Evolutionary conservation across 805 yeast species (phyloP).

Genomic region (Yarrowia bubula): DNA sequence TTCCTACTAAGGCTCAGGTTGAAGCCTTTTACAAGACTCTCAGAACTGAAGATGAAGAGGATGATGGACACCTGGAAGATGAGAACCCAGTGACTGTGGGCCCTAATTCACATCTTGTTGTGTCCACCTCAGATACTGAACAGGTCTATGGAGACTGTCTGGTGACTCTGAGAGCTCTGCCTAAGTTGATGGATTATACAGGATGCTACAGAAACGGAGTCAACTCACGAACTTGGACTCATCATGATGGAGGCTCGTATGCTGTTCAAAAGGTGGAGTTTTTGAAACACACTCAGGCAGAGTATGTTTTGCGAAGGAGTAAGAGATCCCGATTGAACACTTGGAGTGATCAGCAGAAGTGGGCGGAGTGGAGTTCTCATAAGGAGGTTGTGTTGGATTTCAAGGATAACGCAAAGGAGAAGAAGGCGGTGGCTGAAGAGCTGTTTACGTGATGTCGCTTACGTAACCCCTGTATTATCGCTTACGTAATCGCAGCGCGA

Average conservation of each 20-base stretch:
- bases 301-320: constrained; percentile 35
- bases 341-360: constrained; percentile 32
- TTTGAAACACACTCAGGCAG: constrained; percentile 38
- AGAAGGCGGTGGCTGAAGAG: not conserved
- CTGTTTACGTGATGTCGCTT: not conserved
- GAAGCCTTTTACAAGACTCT: constrained; percentile 41
- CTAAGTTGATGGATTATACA: constrained; percentile 59
- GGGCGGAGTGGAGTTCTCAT: constrained; percentile 24
- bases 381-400: constrained; percentile 27
- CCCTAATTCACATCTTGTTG: constrained; percentile 18
- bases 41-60: constrained; percentile 30
- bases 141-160: constrained; percentile 38
- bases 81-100: constrained; percentile 20
- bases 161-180: constrained; percentile 63
- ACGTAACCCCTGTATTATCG: no score
- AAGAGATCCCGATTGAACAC: constrained; percentile 40
- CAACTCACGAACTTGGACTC: constrained; percentile 72
- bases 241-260: constrained; percentile 78
- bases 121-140: not conserved
- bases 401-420: not conserved
- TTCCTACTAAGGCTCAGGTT: constrained; percentile 42
- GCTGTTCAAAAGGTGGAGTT: constrained; percentile 55
- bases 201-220: constrained; percentile 70
- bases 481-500: no score
- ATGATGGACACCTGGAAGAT: not conserved